Evolutionary conservation across 2,329 filamentous ascomycete species (phyloP).

Genomic region (Sporothrix euskadiensis): DNA sequence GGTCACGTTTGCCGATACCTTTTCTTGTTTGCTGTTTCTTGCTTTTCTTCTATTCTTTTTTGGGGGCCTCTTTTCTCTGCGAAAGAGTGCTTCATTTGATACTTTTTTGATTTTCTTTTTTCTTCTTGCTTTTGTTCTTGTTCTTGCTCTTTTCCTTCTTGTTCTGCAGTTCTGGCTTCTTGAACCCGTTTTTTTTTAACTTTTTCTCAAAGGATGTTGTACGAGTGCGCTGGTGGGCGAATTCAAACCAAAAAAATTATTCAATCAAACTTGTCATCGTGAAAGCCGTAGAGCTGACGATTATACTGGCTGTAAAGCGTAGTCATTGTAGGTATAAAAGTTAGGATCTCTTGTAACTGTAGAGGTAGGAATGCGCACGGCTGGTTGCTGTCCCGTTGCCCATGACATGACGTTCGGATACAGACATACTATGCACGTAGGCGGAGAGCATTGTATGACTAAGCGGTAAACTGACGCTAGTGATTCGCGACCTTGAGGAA

Average conservation of each 20-base stretch:
- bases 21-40: neutral
- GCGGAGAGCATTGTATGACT: neutral
- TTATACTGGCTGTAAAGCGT: neutral
- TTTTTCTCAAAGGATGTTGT: neutral
- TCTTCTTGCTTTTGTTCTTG: neutral
- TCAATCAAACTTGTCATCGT: neutral
- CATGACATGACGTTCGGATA: conserved; percentile 17
- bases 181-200: neutral
- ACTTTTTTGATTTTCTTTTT: conserved; percentile 14
- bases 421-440: neutral
- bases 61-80: neutral
- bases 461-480: neutral
- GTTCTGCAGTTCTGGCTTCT: neutral
- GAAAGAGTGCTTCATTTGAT: conserved; percentile 6
- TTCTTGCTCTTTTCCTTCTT: neutral
- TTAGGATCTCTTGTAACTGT: neutral
- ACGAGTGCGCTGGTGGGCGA: neutral
- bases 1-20: neutral
- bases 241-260: neutral
- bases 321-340: neutral
- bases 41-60: neutral
- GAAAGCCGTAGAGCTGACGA: neutral
- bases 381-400: conserved; percentile 11
- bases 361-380: neutral
- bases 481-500: neutral